Evolutionary conservation across 768 basidiomycete genomes (phyloP), one percentile per base, ranked within the genome.

Genomic region (Lyophyllum shimeji): DNA sequence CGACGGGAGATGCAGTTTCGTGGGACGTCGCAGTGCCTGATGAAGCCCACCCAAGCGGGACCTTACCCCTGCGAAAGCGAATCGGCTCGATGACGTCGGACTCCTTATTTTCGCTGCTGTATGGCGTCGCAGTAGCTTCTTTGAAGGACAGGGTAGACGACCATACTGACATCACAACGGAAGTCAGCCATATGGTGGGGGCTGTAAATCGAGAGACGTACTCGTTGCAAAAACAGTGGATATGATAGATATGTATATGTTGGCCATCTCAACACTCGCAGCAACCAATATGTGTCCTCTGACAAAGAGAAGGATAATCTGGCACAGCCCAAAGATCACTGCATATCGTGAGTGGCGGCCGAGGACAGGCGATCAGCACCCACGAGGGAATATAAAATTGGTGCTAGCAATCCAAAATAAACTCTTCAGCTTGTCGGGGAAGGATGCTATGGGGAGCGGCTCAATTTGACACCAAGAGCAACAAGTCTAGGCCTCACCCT

Each of bases 321-420:
- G 50, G 25, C 50, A 51, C 17, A 51, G 21, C 2, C 40, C 40
- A 42, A 51, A 51, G 33, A 51, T 42, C 34, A 51, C 50, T 51
- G 37, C 7, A n/a, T 11, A 37, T 50, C 8, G 23, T 39, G n/a
- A 51, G 17, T 24, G 18, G 23, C 29, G 29, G 9, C 33, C 8
- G 13, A 11, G 3, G 13, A 8, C 7, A 18, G 24, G 4, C 7
- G 15, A 42, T 23, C 7, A 17, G 13, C 24, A 51, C 50, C 24
- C 11, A 40, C 50, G 8, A 40, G 60, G 60, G 18, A 61, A 61
- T 13, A 58, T 34, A 21, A 61, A 61, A 25, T 61, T 61, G 2
- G 56, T 55, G 37, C 44, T 55, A 8, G 53, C 23, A 21, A 61
- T 61, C 60, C 60, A 61, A 34, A 61, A 61, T 29, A 61, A 46